Percentiles rank a stretch among this genome's conserved stretches.
These are phyloP conservation scores for Microcyclosporella mali DNA, from an alignment of 2,329 filamentous ascomycete genomes.

Conservation along the genomic window DNA sequence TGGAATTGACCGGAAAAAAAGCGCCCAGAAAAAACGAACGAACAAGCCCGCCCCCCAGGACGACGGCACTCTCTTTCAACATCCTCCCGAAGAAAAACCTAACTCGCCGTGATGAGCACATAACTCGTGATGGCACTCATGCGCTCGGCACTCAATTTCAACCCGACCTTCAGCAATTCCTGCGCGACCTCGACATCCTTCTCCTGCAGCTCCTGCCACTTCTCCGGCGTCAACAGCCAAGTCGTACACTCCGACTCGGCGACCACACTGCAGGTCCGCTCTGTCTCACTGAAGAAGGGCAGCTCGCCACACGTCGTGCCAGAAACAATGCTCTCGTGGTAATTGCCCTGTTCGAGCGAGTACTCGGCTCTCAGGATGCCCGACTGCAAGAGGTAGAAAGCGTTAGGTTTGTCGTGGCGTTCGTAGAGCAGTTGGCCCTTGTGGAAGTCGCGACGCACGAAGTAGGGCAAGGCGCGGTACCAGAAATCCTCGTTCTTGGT, in stretches of 20 bases:
- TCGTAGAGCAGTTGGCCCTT: conserved; percentile 70
- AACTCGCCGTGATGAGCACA: conserved; percentile 39
- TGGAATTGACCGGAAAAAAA: too few species aligned
- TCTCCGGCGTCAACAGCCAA: conserved; percentile 69
- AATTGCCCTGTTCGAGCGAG: conserved; percentile 77
- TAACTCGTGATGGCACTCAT: conserved; percentile 64
- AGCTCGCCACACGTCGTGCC: conserved; percentile 94
- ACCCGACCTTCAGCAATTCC: conserved; percentile 76
- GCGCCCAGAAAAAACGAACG: too few species aligned
- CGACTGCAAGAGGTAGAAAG: conserved; percentile 84
- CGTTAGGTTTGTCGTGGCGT: conserved; percentile 66
- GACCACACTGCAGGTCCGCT: conserved; percentile 76
- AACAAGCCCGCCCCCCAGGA: background rate
- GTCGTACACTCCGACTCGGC: conserved; percentile 66
- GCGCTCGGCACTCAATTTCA: conserved; percentile 90
- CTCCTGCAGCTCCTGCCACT: conserved; percentile 67
- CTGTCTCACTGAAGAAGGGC: conserved; percentile 90
- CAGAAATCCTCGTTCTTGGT: conserved; percentile 90
- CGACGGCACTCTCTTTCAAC: background rate
- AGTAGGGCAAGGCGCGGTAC: conserved; percentile 74
- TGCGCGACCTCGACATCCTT: conserved; percentile 70
- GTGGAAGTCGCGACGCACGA: conserved; percentile 60
- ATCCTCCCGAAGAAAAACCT: background rate
- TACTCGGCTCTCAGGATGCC: conserved; percentile 90
- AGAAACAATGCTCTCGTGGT: conserved; percentile 86